Evolutionary conservation across 2,329 filamentous ascomycete genomes (phyloP).

Genomic region (Microsporum canis): DNA sequence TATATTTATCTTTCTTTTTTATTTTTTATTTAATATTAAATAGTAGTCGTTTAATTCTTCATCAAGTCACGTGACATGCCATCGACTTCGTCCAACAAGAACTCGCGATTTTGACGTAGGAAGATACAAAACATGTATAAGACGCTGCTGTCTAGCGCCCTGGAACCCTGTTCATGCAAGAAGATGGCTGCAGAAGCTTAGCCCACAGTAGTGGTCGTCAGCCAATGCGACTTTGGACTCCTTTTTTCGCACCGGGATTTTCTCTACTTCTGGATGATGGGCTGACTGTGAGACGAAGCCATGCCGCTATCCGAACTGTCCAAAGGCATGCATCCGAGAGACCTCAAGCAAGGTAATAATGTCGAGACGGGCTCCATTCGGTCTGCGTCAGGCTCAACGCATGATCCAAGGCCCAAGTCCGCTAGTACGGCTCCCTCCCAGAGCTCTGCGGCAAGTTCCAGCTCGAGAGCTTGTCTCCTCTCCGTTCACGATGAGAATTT

Average conservation of each 20-base stretch:
- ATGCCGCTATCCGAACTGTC: background rate
- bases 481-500: slow-evolving; percentile 62
- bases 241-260: background rate
- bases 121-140: background rate
- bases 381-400: slow-evolving; percentile 15
- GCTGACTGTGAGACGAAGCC: background rate
- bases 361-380: slow-evolving; percentile 1
- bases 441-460: slow-evolving; percentile 20
- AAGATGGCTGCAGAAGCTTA: background rate
- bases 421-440: slow-evolving; percentile 19
- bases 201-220: background rate
- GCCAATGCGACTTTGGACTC: background rate
- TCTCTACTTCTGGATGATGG: background rate
- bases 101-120: background rate
- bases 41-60: too few species aligned
- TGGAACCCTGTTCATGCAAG: background rate
- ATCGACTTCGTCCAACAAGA: background rate
- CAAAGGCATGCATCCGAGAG: slow-evolving; percentile 1
- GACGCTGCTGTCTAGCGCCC: background rate
- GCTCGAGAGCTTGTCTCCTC: slow-evolving; percentile 35
- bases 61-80: background rate
- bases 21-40: too few species aligned
- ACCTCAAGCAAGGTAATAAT: background rate
- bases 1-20: too few species aligned
- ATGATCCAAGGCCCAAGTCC: slow-evolving; percentile 17